Conservation (phyloP, 495 filamentous ascomycete genomes). For the Xylona heveae region DNA sequence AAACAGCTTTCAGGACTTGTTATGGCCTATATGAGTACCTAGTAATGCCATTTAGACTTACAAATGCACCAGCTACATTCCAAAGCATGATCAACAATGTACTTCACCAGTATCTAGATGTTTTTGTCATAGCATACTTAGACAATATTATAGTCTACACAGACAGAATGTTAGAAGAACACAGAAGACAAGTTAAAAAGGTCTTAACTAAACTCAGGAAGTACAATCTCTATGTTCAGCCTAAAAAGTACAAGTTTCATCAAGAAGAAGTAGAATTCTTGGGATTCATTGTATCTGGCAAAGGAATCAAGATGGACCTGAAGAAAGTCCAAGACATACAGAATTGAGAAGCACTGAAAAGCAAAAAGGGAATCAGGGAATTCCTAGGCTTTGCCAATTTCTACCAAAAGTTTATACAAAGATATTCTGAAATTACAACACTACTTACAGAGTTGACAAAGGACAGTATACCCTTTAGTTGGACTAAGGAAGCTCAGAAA, state of each 20-base stretch:
- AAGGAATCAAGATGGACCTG: too few relatives aligned
- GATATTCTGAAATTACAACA: slow-evolving; percentile 2
- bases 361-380: too few relatives aligned
- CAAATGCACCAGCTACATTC: slow-evolving; percentile 11
- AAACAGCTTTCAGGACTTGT: slow-evolving; percentile 16
- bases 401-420: slow-evolving; percentile 2
- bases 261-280: too few relatives aligned
- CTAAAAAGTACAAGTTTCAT: too few relatives aligned
- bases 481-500: too few relatives aligned
- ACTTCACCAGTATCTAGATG: slow-evolving; percentile 10
- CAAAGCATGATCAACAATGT: slow-evolving; percentile 14
- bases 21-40: slow-evolving; percentile 12
- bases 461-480: too few relatives aligned
- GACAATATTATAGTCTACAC: slow-evolving; percentile 19
- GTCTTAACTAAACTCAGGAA: too few relatives aligned
- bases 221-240: too few relatives aligned
- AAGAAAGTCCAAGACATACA: too few relatives aligned
- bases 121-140: slow-evolving; percentile 13
- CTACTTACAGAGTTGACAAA: slow-evolving; percentile 4
- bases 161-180: slow-evolving; percentile 6
- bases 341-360: too few relatives aligned
- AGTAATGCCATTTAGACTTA: slow-evolving; percentile 12
- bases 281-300: too few relatives aligned
- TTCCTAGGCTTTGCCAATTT: slow-evolving; percentile 6
- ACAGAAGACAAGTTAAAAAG: slow-evolving; percentile 9